phyloP scores from a whole-genome alignment of 352 stramenopile genomes.

The Lagenidium sp. region DNA sequence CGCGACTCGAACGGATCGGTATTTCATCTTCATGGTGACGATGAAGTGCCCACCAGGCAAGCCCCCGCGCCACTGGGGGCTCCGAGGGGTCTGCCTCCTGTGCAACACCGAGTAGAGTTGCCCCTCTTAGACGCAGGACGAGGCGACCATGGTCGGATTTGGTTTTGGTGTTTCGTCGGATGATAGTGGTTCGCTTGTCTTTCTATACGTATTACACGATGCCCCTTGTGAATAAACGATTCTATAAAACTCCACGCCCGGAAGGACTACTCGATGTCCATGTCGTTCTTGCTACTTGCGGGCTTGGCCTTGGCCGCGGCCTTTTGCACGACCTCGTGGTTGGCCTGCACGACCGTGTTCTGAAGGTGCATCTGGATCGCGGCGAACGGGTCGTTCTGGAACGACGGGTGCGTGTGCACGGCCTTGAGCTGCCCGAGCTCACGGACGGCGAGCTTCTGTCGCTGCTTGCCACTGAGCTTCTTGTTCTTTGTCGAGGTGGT shows the following conservation, averaged over 20 bases:
- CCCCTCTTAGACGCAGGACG: too few species aligned
- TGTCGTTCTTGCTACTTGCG: constrained; percentile 10
- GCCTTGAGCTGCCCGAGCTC: constrained; percentile 79
- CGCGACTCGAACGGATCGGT: constrained; percentile 89
- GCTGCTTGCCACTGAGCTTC: constrained; percentile 68
- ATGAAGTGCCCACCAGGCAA: constrained; percentile 87
- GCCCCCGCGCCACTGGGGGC: constrained; percentile 89
- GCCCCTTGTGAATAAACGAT: too few species aligned
- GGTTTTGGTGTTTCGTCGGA: too few species aligned
- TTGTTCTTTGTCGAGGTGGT: constrained; percentile 28
- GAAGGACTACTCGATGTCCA: constrained; percentile 20
- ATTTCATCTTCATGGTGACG: constrained; percentile 96
- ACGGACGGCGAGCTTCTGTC: constrained; percentile 74
- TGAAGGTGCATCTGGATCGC: constrained; percentile 83
- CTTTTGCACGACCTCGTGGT: constrained; percentile 38
- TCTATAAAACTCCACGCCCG: too few species aligned
- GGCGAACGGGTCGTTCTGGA: constrained; percentile 76
- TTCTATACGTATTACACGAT: too few species aligned
- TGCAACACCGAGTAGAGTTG: constrained; percentile 95
- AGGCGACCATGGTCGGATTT: too few species aligned
- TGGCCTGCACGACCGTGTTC: constrained; percentile 78
- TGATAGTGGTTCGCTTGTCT: too few species aligned
- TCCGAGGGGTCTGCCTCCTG: constrained; percentile 90
- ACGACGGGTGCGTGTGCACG: constrained; percentile 74
- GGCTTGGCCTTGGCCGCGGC: constrained; percentile 13